Conservation (phyloP, 805 yeast species). For the Metschnikowia reukaufii region DNA sequence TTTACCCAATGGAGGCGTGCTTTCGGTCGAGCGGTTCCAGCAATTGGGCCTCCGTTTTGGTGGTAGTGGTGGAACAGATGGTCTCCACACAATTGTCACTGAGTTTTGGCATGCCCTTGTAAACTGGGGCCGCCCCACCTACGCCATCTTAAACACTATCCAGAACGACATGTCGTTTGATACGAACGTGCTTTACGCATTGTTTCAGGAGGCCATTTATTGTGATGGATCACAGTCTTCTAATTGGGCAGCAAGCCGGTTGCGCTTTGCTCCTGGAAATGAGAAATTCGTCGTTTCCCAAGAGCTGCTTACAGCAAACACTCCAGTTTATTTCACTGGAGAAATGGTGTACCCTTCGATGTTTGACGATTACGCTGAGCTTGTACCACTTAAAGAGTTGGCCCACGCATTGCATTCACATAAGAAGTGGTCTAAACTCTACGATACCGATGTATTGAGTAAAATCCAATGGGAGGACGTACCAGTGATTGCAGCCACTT, state of each 20-base stretch:
- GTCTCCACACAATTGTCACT: conserved; percentile 45
- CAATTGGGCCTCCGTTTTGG: conserved; percentile 55
- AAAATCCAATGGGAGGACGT: conserved; percentile 32
- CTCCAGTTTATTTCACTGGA: conserved; percentile 48
- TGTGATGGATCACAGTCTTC: conserved; percentile 34
- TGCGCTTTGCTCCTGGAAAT: conserved; percentile 28
- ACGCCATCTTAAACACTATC: conserved; percentile 32
- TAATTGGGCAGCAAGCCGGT: conserved; percentile 51
- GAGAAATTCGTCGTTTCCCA: conserved; percentile 25
- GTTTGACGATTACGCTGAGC: conserved; percentile 48
- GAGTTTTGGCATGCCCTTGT: conserved; percentile 41
- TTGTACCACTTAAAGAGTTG: conserved; percentile 39
- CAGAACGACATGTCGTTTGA: conserved; percentile 45
- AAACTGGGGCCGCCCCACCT: conserved; percentile 37
- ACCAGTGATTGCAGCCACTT: conserved; percentile 53
- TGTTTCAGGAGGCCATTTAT: conserved; percentile 61
- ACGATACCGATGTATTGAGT: conserved; percentile 31
- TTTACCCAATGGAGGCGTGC: conserved; percentile 52
- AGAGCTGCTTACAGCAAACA: conserved; percentile 4
- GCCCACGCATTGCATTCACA: conserved; percentile 39
- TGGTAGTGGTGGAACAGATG: conserved; percentile 49
- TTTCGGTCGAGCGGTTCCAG: conserved; percentile 53
- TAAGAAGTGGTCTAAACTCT: conserved; percentile 37
- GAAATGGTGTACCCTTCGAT: conserved; percentile 56
- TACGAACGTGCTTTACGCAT: conserved; percentile 53